A percentile compares a stretch with the other conserved stretches of the same genome.
Conservation (phyloP, 331 rosid species). For the Telfairia occidentalis region DNA sequence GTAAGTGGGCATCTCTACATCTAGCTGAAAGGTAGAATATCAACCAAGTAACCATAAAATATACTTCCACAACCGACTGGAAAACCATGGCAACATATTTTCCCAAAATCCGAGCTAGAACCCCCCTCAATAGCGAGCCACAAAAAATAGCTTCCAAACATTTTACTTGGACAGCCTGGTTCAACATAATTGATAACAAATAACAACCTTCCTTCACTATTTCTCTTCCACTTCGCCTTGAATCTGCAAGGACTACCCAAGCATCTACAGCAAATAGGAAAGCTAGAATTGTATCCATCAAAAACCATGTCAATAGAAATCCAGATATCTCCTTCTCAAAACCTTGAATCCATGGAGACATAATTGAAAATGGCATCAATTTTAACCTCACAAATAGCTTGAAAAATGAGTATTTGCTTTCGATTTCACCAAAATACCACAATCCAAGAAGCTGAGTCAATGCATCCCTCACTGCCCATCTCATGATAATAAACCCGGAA, state of each 20-base stretch:
- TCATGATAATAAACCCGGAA: conserved; percentile 72
- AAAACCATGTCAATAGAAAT: conserved; percentile 66
- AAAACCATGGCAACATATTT: conserved; percentile 50
- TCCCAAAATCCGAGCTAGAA: conserved; percentile 39
- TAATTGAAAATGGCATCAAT: conserved; percentile 88
- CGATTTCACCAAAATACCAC: conserved; percentile 90
- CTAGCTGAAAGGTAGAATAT: conserved; percentile 68
- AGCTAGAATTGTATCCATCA: conserved; percentile 58
- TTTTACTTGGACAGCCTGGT: conserved; percentile 62
- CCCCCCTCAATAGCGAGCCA: conserved; percentile 59
- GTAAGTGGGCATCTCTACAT: conserved; percentile 54
- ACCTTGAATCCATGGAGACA: conserved; percentile 88
- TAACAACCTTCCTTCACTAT: conserved; percentile 82
- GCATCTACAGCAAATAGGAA: conserved; percentile 76
- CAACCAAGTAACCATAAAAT: conserved; percentile 91
- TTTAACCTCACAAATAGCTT: conserved; percentile 85
- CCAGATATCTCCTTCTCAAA: conserved; percentile 83
- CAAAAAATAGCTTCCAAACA: conserved; percentile 68
- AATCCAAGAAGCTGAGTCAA: conserved; percentile 82
- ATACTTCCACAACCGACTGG: conserved; percentile 82
- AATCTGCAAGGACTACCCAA: conserved; percentile 81
- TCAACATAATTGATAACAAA: conserved; percentile 63
- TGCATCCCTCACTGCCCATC: conserved; percentile 97
- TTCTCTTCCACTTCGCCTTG: conserved; percentile 75
- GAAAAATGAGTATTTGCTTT: conserved; percentile 82